Conservation (phyloP, 495 filamentous ascomycete genomes). For the Aspergillus hancockii region DNA sequence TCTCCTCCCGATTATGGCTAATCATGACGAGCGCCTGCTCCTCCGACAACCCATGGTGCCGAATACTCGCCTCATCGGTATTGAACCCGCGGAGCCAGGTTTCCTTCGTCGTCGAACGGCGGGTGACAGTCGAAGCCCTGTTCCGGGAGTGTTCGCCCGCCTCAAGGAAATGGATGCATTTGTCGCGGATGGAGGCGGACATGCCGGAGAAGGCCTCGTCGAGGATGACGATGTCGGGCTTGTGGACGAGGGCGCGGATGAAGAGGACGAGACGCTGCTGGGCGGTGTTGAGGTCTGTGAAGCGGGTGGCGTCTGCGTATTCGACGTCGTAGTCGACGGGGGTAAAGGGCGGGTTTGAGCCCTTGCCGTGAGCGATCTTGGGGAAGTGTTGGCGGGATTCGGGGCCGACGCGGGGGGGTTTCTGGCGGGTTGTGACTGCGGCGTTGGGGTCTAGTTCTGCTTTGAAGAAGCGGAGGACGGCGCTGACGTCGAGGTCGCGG, state of each 20-base stretch:
- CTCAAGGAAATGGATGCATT: slow-evolving; percentile 77
- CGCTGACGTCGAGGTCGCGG: slow-evolving; percentile 58
- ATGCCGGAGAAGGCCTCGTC: slow-evolving; percentile 94
- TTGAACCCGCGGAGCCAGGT: slow-evolving; percentile 14
- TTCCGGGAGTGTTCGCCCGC: slow-evolving; percentile 45
- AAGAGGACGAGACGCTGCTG: slow-evolving; percentile 85
- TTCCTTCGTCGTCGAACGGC: slow-evolving; percentile 10
- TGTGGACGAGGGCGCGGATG: slow-evolving; percentile 77
- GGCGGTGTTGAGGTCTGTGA: slow-evolving; percentile 73
- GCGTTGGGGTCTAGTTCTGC: slow-evolving; percentile 64
- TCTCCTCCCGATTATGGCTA: slow-evolving; percentile 87
- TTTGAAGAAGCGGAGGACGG: slow-evolving; percentile 71
- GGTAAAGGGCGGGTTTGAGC: slow-evolving; percentile 8
- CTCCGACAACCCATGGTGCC: slow-evolving; percentile 47
- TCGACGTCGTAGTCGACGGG: slow-evolving; percentile 42
- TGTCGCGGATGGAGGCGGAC: slow-evolving; percentile 77
- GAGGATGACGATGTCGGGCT: slow-evolving; percentile 84
- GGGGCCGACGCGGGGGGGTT: slow-evolving; percentile 13
- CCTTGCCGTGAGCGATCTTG: slow-evolving; percentile 4
- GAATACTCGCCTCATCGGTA: slow-evolving; percentile 4
- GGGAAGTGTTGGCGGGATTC: slow-evolving; percentile 12
- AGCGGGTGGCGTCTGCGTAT: slow-evolving; percentile 70
- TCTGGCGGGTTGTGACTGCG: slow-evolving; percentile 1
- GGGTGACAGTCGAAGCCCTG: slow-evolving; percentile 5
- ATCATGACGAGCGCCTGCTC: slow-evolving; percentile 82